These are phyloP conservation scores for Vanderwaltozyma polyspora DNA, from an alignment of 805 yeast species.

Conservation along the genomic window DNA sequence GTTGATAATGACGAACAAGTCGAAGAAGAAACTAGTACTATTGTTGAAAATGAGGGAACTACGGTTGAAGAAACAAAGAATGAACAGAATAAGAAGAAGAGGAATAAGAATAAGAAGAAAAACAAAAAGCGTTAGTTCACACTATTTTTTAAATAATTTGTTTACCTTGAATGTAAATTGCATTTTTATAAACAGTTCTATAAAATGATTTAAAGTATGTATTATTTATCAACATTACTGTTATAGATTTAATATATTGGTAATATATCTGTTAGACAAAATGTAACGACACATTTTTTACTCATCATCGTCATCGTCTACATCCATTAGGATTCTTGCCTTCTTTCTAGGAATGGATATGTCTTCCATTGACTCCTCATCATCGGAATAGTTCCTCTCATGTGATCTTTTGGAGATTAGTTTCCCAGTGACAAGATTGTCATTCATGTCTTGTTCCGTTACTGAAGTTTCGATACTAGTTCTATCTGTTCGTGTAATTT, in stretches of 20 bases:
- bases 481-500: too few relatives aligned
- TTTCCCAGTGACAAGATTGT: background rate
- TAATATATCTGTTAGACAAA: background rate
- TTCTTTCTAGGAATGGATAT: conserved; percentile 1
- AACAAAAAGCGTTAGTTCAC: background rate
- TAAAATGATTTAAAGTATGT: too few relatives aligned
- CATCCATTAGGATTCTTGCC: background rate
- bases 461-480: too few relatives aligned
- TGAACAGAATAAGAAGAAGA: background rate
- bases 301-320: conserved; percentile 3
- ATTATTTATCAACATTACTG: too few relatives aligned
- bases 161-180: too few relatives aligned
- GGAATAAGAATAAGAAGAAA: conserved; percentile 1
- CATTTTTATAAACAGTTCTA: too few relatives aligned
- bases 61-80: background rate
- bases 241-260: too few relatives aligned
- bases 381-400: conserved; percentile 2
- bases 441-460: background rate
- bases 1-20: too few relatives aligned
- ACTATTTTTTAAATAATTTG: too few relatives aligned
- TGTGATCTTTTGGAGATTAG: background rate
- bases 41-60: too few relatives aligned
- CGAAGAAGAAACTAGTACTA: too few relatives aligned
- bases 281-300: background rate
- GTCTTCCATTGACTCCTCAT: background rate